Conservation (phyloP, 352 stramenopile species). For the Globisporangium nagaii region DNA sequence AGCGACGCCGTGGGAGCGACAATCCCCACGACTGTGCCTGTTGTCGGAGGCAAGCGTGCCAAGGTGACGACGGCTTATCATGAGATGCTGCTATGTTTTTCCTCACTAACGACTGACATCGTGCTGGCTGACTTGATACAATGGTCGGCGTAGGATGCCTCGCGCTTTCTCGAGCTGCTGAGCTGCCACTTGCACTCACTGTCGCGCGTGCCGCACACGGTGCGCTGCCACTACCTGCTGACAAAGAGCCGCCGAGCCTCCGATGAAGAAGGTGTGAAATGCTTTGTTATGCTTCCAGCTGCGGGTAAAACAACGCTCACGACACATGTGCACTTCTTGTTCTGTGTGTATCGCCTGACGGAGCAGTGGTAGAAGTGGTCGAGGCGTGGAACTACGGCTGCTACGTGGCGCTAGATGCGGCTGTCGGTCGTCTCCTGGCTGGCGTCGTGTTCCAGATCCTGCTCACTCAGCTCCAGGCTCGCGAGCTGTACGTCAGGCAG, state of each 20-base stretch:
- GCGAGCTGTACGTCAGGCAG: constrained; percentile 8
- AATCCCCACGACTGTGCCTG: constrained; percentile 17
- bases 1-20: constrained; percentile 8
- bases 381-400: constrained; percentile 29
- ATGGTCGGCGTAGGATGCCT: constrained; percentile 23
- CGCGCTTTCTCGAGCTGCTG: constrained; percentile 32
- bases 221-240: constrained; percentile 21
- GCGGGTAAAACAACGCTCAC: no score
- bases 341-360: no score
- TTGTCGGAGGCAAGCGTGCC: constrained; percentile 23
- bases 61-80: constrained; percentile 20
- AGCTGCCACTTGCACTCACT: constrained; percentile 24
- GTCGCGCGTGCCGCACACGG: constrained; percentile 16
- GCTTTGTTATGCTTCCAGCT: no score
- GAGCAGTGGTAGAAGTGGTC: constrained; percentile 21
- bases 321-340: no score
- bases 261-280: constrained; percentile 25
- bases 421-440: constrained; percentile 8
- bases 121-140: no score
- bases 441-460: constrained; percentile 7
- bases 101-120: no score
- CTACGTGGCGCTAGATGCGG: constrained; percentile 25
- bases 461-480: neutral
- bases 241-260: constrained; percentile 15
- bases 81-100: no score